Evolutionary conservation across 2,329 filamentous ascomycete genomes (phyloP).

Genomic region (Chaetomium strumarium): DNA sequence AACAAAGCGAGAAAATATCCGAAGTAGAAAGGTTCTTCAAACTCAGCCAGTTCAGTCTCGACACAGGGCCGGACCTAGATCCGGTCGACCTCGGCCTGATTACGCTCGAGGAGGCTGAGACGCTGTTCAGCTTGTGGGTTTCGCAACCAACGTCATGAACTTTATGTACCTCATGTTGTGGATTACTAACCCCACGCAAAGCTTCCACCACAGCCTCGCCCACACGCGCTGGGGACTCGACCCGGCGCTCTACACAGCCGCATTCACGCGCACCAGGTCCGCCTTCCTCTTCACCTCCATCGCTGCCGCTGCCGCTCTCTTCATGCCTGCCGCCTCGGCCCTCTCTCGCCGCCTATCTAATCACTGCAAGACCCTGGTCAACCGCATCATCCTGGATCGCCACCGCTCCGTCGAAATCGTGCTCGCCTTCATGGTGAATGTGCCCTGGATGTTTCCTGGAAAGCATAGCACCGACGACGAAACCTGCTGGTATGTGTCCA

Average conservation of each 20-base stretch:
- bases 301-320: constrained; percentile 61
- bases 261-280: constrained; percentile 61
- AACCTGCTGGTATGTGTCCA: constrained; percentile 64
- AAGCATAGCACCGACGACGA: constrained; percentile 66
- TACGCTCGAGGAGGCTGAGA: constrained; percentile 57
- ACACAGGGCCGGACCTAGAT: constrained; percentile 59
- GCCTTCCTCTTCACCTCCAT: constrained; percentile 68
- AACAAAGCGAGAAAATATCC: constrained; percentile 34
- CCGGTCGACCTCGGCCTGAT: constrained; percentile 66
- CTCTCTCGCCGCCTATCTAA: constrained; percentile 60
- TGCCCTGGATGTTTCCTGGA: constrained; percentile 68
- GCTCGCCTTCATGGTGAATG: constrained; percentile 67
- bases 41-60: constrained; percentile 55
- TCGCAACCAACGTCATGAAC: too few relatives aligned
- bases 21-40: constrained; percentile 62
- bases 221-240: constrained; percentile 72
- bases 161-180: neutral
- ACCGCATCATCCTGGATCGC: constrained; percentile 54
- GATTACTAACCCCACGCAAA: constrained; percentile 26
- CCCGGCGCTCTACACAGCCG: constrained; percentile 56
- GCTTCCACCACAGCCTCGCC: constrained; percentile 63
- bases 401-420: constrained; percentile 69
- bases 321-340: constrained; percentile 57
- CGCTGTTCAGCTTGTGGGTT: constrained; percentile 60
- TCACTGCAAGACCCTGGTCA: constrained; percentile 58